Evolutionary conservation across 345 rosid species (phyloP).

Genomic region (Lepidium aucheri): DNA sequence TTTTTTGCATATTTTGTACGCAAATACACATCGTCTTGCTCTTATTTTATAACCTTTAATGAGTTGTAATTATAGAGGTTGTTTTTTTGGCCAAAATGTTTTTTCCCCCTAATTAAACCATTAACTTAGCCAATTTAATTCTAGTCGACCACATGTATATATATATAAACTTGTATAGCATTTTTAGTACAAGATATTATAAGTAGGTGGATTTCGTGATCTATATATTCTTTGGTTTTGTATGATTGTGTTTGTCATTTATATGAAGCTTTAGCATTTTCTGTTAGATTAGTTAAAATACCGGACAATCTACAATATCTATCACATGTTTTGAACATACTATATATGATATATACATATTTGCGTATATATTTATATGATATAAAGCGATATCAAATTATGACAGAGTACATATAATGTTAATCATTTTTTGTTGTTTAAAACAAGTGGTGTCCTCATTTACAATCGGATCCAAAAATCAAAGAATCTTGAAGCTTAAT

Average conservation of each 20-base stretch:
- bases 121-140: not conserved
- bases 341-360: not conserved
- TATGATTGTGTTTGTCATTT: conserved; percentile 29
- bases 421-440: not conserved
- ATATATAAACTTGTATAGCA: not conserved
- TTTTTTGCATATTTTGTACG: not conserved
- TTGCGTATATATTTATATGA: not conserved
- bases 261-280: conserved; percentile 23
- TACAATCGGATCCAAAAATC: not conserved
- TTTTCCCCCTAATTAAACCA: not conserved
- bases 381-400: not conserved
- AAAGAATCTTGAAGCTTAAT: not conserved
- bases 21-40: too few species aligned
- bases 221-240: conserved; percentile 26
- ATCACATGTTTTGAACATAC: conserved; percentile 9
- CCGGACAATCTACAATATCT: conserved; percentile 3
- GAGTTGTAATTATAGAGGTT: too few species aligned
- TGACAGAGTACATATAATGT: not conserved
- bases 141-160: not conserved
- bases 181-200: conserved; percentile 7
- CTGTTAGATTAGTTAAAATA: conserved; percentile 21
- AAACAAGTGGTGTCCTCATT: not conserved
- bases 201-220: conserved; percentile 27
- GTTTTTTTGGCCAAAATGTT: too few species aligned
- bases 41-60: too few species aligned